Base-by-base conservation (phyloP, 2,329 filamentous ascomycete species). In the Sordariomycetes sp. region DNA sequence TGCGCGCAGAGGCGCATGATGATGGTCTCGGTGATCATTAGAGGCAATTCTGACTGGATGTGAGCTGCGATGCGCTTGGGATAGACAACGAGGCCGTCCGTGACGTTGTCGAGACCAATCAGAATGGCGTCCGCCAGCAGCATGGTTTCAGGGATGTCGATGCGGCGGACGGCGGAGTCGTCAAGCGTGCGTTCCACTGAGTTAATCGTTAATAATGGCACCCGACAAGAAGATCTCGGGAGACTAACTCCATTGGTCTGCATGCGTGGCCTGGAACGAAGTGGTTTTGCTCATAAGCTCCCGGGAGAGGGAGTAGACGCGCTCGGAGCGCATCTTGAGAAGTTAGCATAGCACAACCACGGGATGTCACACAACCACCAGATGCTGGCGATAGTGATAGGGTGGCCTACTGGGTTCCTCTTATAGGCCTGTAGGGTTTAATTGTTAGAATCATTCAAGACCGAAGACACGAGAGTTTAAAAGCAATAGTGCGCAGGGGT, bases 1-100 rank as follows among this genome's bases (percentile, higher is more conserved):
- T 85, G 80, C 59, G 83, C 82, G 32, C 86, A 83, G 59, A 93
- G 78, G 64, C 83, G 84, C 89, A 95, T 91, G 69, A 92, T 89
- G 68, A 91, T 85, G 50, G 62, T 60, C 65, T 63, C 68, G 8
- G 86, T 91, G 8, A 85, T 80, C 87, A 93, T 95, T 74, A 96
- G 96, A 1, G 92, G 92, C 16, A 97, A 81, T 72, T 95, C 89
- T 61, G 85, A 80, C 64, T 85, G 79, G 53, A 95, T 77, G 61
- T 80, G 85, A 60, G 79, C 77, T 60, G 79, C 76, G 68, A 95
- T 90, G 59, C 85, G 78, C 59, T 82, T 79, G 25, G 89, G 89
- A 72, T 95, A 96, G 46, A 96, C 81, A n/a, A 89, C 86, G 12
- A 90, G 76, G 11, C 87, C 86, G 57, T 79, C 76, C 34, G 78